These are phyloP conservation scores for Pyrenula aspistea DNA, from an alignment of 495 filamentous ascomycete species.

Conservation along the genomic window DNA sequence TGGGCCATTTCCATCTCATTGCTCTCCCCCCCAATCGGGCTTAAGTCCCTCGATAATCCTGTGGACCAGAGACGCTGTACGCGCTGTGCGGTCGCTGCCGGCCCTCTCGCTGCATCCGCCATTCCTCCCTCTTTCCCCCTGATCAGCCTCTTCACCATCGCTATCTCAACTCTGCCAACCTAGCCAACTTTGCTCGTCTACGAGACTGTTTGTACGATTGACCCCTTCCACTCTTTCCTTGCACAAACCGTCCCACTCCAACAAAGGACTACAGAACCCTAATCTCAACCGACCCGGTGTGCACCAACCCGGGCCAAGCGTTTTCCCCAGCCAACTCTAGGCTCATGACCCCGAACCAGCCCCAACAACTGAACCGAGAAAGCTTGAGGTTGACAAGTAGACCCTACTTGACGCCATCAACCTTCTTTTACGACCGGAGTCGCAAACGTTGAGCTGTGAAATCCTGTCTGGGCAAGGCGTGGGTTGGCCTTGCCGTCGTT, in stretches of 20 bases:
- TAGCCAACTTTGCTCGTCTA: background rate
- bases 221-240: background rate
- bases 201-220: background rate
- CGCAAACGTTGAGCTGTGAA: background rate
- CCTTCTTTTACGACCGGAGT: background rate
- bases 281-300: background rate
- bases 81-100: background rate
- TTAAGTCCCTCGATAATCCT: no score
- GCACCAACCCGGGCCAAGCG: background rate
- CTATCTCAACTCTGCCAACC: background rate
- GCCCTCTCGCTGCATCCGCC: constrained; percentile 6
- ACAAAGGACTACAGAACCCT: background rate
- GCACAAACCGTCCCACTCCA: background rate
- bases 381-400: background rate
- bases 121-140: background rate
- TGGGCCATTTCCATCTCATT: no score
- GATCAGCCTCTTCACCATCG: background rate
- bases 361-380: background rate
- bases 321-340: background rate
- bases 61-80: no score
- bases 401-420: background rate
- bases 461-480: background rate
- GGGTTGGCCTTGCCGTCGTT: constrained; percentile 1
- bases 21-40: no score
- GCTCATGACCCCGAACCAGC: background rate